phyloP scores from a whole-genome alignment of 2,329 filamentous ascomycete species.

The Fusarium nanum region DNA sequence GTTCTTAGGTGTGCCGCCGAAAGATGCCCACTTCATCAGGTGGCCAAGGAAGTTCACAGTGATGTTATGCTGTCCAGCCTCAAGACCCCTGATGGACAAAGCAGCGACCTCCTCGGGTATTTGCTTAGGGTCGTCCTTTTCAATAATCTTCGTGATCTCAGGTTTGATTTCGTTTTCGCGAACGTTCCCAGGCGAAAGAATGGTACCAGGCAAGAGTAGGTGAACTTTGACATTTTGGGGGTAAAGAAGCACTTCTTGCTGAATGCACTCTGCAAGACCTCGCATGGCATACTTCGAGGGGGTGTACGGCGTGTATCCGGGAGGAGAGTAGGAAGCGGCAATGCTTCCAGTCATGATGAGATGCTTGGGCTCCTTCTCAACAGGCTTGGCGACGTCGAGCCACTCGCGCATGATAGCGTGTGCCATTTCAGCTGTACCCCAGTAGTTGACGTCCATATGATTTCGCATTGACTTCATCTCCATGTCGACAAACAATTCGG shows the following conservation, averaged over 20 bases:
- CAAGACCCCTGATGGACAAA: slow-evolving; percentile 76
- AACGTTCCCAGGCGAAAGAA: slow-evolving; percentile 79
- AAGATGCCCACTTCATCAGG: slow-evolving; percentile 73
- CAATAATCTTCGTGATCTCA: slow-evolving; percentile 79
- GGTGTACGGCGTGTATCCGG: slow-evolving; percentile 86
- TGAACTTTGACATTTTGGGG: slow-evolving; percentile 85
- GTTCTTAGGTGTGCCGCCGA: slow-evolving; percentile 68
- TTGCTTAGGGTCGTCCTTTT: slow-evolving; percentile 84
- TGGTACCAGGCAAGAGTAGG: slow-evolving; percentile 85
- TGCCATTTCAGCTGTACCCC: slow-evolving; percentile 85
- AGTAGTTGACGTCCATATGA: slow-evolving; percentile 96
- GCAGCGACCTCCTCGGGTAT: slow-evolving; percentile 81
- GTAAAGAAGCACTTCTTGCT: slow-evolving; percentile 88
- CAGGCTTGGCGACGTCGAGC: slow-evolving; percentile 65
- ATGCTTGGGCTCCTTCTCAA: slow-evolving; percentile 70
- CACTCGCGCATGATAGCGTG: slow-evolving; percentile 82
- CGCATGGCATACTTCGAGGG: slow-evolving; percentile 88
- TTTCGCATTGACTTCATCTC: slow-evolving; percentile 72
- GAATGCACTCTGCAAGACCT: slow-evolving; percentile 83
- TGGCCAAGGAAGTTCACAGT: slow-evolving; percentile 79
- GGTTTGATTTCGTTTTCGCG: slow-evolving; percentile 85
- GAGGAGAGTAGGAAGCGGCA: slow-evolving; percentile 78
- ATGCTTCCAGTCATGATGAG: slow-evolving; percentile 89
- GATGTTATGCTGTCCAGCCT: slow-evolving; percentile 83
- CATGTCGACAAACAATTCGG: slow-evolving; percentile 81